Evolutionary conservation across 805 yeast genomes (phyloP).

Genomic region (Clavispora phyllophila): DNA sequence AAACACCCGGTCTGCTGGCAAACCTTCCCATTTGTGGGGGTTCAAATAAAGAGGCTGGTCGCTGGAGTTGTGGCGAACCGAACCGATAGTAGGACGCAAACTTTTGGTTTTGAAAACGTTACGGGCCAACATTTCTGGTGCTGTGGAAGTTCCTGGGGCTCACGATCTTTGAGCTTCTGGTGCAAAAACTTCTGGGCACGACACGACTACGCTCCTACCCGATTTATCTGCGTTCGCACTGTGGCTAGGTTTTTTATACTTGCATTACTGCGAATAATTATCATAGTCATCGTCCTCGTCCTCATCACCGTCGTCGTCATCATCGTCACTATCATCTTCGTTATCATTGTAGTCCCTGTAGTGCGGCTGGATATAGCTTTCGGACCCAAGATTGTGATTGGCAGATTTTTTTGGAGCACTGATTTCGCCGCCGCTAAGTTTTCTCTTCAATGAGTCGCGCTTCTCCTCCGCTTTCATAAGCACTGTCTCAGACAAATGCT

Average conservation of each 20-base stretch:
- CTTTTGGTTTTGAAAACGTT: slow-evolving; percentile 3
- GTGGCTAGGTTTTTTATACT: background rate
- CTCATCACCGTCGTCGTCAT: slow-evolving; percentile 1
- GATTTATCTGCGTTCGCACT: background rate
- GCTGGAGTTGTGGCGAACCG: slow-evolving; percentile 6
- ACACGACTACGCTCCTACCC: slow-evolving; percentile 1
- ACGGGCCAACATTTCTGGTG: slow-evolving; percentile 1
- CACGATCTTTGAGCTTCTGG: background rate
- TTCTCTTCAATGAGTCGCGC: background rate
- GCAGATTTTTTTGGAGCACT: background rate
- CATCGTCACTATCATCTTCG: background rate
- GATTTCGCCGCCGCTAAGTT: background rate
- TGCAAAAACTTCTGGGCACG: slow-evolving; percentile 2
- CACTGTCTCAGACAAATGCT: background rate
- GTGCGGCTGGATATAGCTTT: background rate
- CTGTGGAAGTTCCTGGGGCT: background rate
- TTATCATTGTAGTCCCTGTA: background rate
- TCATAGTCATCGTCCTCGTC: background rate
- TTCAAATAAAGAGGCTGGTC: slow-evolving; percentile 41
- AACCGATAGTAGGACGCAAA: background rate
- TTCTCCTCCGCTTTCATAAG: slow-evolving; percentile 4
- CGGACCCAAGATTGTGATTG: background rate
- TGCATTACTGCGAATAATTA: background rate
- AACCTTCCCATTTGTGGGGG: slow-evolving; percentile 68
- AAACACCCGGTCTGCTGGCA: slow-evolving; percentile 59